Conservation (phyloP, 139 green algal species). For the Asterochloris erici region DNA sequence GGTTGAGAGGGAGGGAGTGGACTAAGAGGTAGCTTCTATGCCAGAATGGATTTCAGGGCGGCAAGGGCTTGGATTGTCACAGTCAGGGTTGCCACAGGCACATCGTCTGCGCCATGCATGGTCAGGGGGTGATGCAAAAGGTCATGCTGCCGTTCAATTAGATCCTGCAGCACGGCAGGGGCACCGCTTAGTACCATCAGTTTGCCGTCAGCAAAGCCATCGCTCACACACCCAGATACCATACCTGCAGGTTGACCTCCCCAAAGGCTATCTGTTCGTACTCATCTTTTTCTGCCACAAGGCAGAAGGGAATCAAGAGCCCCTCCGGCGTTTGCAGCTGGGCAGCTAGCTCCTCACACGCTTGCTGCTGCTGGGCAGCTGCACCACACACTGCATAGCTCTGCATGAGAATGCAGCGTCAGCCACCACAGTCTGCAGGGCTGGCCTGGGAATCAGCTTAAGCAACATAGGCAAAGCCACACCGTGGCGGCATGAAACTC, state of each 20-base stretch:
- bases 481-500: constrained; percentile 1
- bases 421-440: neutral
- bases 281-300: no score
- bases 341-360: neutral
- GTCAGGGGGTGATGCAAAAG: neutral
- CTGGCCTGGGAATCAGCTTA: neutral
- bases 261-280: neutral
- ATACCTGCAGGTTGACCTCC: neutral
- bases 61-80: neutral
- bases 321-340: no score
- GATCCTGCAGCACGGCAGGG: neutral
- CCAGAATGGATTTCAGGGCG: neutral
- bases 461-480: neutral
- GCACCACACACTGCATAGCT: neutral
- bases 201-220: neutral
- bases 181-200: neutral
- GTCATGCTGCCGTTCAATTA: neutral
- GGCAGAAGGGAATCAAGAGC: no score
- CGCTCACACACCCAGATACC: no score
- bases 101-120: neutral
- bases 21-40: no score
- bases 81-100: neutral
- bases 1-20: no score
- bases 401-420: neutral
- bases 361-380: neutral